phyloP scores from a whole-genome alignment of 306 rosid species.

The Sicyos edulis region DNA sequence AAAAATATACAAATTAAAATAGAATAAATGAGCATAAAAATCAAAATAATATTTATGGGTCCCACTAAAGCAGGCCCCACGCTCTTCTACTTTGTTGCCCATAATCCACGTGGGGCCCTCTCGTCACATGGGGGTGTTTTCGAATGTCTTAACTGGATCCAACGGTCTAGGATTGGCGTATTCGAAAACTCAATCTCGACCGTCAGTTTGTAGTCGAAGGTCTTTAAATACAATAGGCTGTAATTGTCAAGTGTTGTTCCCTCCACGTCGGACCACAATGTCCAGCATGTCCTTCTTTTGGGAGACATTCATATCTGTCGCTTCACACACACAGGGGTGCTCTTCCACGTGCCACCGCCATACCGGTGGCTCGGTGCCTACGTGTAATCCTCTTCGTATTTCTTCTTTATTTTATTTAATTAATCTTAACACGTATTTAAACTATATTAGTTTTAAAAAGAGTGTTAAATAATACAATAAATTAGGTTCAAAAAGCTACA shows the following conservation, averaged over 20 bases:
- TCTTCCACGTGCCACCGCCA: conserved; percentile 10
- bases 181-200: conserved; percentile 26
- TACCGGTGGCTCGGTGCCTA: background rate
- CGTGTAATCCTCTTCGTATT: background rate
- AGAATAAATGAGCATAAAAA: too few species aligned
- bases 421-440: background rate
- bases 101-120: conserved; percentile 30
- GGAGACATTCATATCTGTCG: conserved; percentile 34
- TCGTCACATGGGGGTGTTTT: conserved; percentile 39
- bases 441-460: too few species aligned
- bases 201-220: conserved; percentile 39
- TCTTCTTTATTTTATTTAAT: background rate
- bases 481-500: too few species aligned
- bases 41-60: background rate
- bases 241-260: conserved; percentile 43
- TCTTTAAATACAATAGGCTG: conserved; percentile 27
- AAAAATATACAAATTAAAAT: too few species aligned
- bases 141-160: conserved; percentile 29
- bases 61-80: conserved; percentile 1
- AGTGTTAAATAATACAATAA: too few species aligned
- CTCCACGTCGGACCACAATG: conserved; percentile 25
- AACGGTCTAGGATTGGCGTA: conserved; percentile 29
- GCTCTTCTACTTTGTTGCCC: background rate
- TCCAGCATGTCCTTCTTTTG: conserved; percentile 32
- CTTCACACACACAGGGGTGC: conserved; percentile 9